Percentiles rank a stretch among this genome's conserved stretches.
These are phyloP conservation scores for Suillus lakei DNA, from an alignment of 768 basidiomycete species.

Conservation along the genomic window DNA sequence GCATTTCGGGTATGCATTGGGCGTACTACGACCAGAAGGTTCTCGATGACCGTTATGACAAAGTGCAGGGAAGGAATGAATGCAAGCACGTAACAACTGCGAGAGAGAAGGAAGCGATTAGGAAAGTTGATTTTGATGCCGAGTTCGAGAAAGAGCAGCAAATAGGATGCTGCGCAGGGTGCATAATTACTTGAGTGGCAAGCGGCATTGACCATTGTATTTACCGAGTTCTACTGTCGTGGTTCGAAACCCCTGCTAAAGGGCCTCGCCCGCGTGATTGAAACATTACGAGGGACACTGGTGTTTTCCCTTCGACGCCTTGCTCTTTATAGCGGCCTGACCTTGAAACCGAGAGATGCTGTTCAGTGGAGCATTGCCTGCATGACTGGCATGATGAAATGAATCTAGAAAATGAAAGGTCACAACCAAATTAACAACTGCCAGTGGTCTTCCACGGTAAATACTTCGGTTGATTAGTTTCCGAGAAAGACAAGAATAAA, in stretches of 20 bases:
- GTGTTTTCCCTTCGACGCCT: constrained; percentile 23
- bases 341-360: neutral
- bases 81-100: neutral
- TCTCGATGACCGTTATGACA: neutral
- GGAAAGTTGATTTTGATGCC: neutral
- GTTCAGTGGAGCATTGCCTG: neutral
- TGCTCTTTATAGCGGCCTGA: constrained; percentile 9
- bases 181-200: neutral
- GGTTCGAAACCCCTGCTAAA: neutral
- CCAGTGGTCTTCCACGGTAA: neutral
- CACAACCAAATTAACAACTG: neutral
- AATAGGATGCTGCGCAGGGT: neutral
- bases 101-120: neutral
- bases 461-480: neutral
- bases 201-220: neutral
- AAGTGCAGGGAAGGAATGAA: neutral
- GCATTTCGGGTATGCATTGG: constrained; percentile 1
- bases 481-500: too few species aligned
- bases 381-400: neutral
- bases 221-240: neutral
- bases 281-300: constrained; percentile 13
- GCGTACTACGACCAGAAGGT: constrained; percentile 2
- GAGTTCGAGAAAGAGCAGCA: neutral
- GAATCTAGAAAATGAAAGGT: neutral
- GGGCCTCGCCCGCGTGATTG: neutral